Base-by-base conservation (phyloP, 2,329 filamentous ascomycete genomes). In the Sporothrix luriei region DNA sequence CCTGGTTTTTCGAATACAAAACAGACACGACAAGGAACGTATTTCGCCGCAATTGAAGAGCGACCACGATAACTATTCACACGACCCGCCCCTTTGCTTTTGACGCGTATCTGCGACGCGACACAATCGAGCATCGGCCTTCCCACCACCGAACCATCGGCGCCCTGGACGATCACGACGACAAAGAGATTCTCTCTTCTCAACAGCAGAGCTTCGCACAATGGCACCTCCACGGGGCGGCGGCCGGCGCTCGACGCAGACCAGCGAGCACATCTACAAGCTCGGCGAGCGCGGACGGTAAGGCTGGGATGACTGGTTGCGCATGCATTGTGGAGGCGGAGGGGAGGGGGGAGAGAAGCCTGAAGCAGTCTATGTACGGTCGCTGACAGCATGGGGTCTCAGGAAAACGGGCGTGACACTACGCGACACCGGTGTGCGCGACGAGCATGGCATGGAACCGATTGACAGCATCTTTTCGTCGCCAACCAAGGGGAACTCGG, bases 341-440 rank as follows among this genome's bases (percentile, higher is more conserved):
- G 9, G 3, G 33, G 46, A 21, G n/a, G 46, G 43, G 26, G 24
- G 14, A n/a, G 19, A 38, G 13, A 19, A 46, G 33, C 3, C 3
- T 11, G 14, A 26, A 19, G 24, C 21, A 26, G 38, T 3, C 24
- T 33, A 7, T 19, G 13, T 10, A 40, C 33, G 21, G 38, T 19
- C 1, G 59, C 57, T 70, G 29, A 68, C 55, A 29, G 21, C 16
- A 6, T 24, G 38, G 54, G 5, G 10, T 1, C 49, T 26, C 74
- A 97, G 94, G 75, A 96, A 97, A 85, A 99, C 95, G 0, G 95
- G 95, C 57, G 86, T 97, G 33, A 91, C 88, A 0, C 80, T 98
- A 43, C 87, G 88, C 75, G 92, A 97, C 76, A 88, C 84, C 69
- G 92, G 92, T 67, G 83, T 89, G 71, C 91, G 93, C 80, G 94